phyloP scores from a whole-genome alignment of 2,329 filamentous ascomycete species.

The Trichoderma oligosporum region DNA sequence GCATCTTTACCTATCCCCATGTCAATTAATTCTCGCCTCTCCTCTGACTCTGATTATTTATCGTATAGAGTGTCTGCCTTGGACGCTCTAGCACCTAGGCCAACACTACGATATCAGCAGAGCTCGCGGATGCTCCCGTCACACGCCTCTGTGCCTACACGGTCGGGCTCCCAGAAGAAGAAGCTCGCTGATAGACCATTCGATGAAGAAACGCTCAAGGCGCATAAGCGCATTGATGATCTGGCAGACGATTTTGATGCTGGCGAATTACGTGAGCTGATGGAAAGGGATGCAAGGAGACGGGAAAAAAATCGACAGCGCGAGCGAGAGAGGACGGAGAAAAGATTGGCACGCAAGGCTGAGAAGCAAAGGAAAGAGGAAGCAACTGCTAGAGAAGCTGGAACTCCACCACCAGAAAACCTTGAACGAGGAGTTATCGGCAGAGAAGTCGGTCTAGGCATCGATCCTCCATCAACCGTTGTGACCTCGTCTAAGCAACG shows the following conservation, averaged over 20 bases:
- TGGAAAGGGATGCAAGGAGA: slow-evolving; percentile 83
- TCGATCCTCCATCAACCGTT: slow-evolving; percentile 52
- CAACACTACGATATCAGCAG: slow-evolving; percentile 72
- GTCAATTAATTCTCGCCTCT: slow-evolving; percentile 73
- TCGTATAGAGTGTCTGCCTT: slow-evolving; percentile 78
- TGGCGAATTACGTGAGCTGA: slow-evolving; percentile 75
- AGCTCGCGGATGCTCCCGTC: slow-evolving; percentile 55
- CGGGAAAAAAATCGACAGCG: slow-evolving; percentile 68
- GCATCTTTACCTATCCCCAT: slow-evolving; percentile 70
- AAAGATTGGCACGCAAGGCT: slow-evolving; percentile 60
- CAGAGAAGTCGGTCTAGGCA: slow-evolving; percentile 55
- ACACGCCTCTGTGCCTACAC: slow-evolving; percentile 44
- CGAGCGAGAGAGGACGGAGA: slow-evolving; percentile 64
- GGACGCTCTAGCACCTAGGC: slow-evolving; percentile 78
- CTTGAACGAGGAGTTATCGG: slow-evolving; percentile 59
- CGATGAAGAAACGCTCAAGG: slow-evolving; percentile 57
- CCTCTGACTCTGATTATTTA: slow-evolving; percentile 65
- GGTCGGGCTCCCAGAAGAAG: slow-evolving; percentile 50
- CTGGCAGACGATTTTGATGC: slow-evolving; percentile 84
- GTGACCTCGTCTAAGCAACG: slow-evolving; percentile 55
- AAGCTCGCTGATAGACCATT: slow-evolving; percentile 52
- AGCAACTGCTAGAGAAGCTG: slow-evolving; percentile 50
- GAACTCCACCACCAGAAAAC: slow-evolving; percentile 51
- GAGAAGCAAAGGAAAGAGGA: slow-evolving; percentile 62
- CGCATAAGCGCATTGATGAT: slow-evolving; percentile 61